phyloP scores from a whole-genome alignment of 768 basidiomycete species.

The Jaapia argillacea region DNA sequence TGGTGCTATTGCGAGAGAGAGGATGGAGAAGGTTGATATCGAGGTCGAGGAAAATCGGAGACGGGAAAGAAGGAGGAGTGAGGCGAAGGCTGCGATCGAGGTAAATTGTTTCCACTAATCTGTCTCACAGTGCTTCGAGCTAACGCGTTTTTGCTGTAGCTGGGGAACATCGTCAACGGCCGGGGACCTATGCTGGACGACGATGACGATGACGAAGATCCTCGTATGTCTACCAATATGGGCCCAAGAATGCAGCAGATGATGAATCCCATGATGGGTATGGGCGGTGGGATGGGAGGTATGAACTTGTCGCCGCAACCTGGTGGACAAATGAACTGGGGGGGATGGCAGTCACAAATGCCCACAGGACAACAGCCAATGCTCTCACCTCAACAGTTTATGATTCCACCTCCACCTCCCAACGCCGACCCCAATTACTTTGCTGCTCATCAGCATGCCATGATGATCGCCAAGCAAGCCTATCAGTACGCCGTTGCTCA shows the following conservation, averaged over 20 bases:
- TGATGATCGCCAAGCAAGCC: constrained; percentile 79
- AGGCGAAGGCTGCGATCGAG: constrained; percentile 85
- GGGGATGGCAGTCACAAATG: background rate
- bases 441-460: constrained; percentile 80
- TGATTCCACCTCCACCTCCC: constrained; percentile 20
- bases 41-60: constrained; percentile 42
- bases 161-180: constrained; percentile 84
- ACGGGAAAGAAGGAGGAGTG: constrained; percentile 64
- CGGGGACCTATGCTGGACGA: constrained; percentile 47
- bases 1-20: constrained; percentile 8
- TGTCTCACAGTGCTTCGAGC: background rate
- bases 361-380: constrained; percentile 14
- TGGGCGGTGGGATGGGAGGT: background rate
- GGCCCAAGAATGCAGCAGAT: constrained; percentile 26
- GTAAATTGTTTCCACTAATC: constrained; percentile 30
- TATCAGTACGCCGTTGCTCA: constrained; percentile 88
- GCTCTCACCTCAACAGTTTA: constrained; percentile 22
- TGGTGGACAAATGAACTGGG: background rate
- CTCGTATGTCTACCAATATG: constrained; percentile 8
- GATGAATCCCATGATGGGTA: constrained; percentile 19
- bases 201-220: constrained; percentile 21
- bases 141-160: constrained; percentile 29
- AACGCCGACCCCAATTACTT: constrained; percentile 48
- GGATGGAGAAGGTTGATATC: constrained; percentile 9
- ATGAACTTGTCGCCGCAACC: constrained; percentile 10